These are phyloP conservation scores for Funneliformis geosporum DNA, from an alignment of 192 early-diverging fungal species.

Conservation along the genomic window DNA sequence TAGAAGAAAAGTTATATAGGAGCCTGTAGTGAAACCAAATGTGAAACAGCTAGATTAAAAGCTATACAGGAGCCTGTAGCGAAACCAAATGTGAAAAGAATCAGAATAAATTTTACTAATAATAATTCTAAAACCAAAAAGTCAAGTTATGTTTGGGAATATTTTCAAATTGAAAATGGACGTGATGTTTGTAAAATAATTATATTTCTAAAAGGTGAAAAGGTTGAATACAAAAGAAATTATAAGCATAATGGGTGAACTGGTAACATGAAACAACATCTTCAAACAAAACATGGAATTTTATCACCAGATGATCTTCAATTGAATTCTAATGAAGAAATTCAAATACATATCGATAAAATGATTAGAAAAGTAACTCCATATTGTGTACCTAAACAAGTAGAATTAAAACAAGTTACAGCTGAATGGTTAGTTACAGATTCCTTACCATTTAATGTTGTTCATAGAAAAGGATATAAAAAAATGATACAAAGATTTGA, in stretches of 20 bases:
- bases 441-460: not conserved
- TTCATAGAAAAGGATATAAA: not conserved
- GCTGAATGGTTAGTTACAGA: not conserved
- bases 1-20: too few species aligned
- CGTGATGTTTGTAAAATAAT: not conserved
- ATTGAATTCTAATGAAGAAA: not conserved
- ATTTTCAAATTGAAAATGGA: conserved; percentile 11
- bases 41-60: too few species aligned
- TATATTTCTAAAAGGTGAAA: not conserved
- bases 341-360: not conserved
- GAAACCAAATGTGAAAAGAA: too few species aligned
- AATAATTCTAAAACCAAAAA: not conserved
- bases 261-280: not conserved
- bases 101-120: not conserved
- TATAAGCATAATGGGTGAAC: conserved; percentile 4
- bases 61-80: too few species aligned
- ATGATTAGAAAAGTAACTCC: not conserved
- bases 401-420: not conserved
- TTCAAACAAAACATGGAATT: conserved; percentile 1
- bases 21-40: not conserved
- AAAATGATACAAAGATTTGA: too few species aligned
- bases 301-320: not conserved
- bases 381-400: not conserved
- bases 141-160: not conserved
- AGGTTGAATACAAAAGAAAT: not conserved